Base-by-base conservation (phyloP, 768 basidiomycete genomes). In the Cyclocybe aegerita region DNA sequence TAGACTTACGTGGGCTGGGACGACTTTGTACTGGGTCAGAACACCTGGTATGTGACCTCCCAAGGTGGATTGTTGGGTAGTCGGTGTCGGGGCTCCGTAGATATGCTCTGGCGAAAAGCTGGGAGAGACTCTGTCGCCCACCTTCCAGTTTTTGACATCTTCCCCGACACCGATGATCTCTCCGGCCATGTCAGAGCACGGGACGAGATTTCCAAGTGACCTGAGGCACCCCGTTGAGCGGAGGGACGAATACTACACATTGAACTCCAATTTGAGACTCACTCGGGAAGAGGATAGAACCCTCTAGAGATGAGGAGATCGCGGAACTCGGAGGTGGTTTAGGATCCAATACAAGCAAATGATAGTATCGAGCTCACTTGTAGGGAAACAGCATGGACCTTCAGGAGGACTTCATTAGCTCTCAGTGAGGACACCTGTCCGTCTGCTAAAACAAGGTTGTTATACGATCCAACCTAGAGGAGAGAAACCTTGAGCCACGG, bases 61-160 rank as follows among this genome's bases (percentile, higher is more conserved):
- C 37, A 83, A 65, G 7, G 65, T 63, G 0, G 75, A 63, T 9
- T 53, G 38, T 12, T 66, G 60, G 39, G 67, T 74, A 2, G 63
- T 71, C 9, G 60, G 60, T 7, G 51, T 67, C 0, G 62, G 38
- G 46, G 81, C 77, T 2, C 78, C 78, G 49, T 78, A 60, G 12
- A 82, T 50, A 54, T 80, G 78, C 46, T 77, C 79, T 10, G 67
- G 44, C 4, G 70, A 60, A 51, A 83, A 80, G 61, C 81, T 84
- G 7, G 81, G 71, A 53, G 68, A 77, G 48, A 85, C 79, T 16
- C 79, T 77, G 50, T 83, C 81, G n/a, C 82, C 80, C 4, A 64
- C 58, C 56, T 74, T 75, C 81, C 80, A 84, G 4, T 61, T 66
- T 29, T 65, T 76, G 10, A 75, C 75, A 11, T 69, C 73, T 9